Evolutionary conservation across 345 rosid genomes (phyloP).

Genomic region (Noccaea caerulescens): DNA sequence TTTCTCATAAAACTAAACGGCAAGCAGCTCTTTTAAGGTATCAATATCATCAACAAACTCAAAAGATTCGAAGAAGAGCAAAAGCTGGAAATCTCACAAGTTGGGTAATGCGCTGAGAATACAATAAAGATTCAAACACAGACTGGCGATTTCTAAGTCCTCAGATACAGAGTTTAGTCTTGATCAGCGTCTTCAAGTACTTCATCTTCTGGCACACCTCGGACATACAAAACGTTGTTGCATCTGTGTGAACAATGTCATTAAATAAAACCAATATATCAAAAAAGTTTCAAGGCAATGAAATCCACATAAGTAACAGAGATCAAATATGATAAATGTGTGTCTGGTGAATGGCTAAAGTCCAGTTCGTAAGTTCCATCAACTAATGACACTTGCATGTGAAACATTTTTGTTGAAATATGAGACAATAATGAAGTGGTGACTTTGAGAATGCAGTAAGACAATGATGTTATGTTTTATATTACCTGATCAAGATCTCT

Average conservation of each 20-base stretch:
- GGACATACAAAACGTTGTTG: no score
- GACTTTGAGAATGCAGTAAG: background rate
- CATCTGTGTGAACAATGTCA: no score
- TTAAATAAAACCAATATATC: no score
- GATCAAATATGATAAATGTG: background rate
- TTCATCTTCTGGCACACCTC: no score
- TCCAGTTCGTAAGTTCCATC: constrained; percentile 2
- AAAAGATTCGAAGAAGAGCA: background rate
- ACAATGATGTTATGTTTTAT: background rate
- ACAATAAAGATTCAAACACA: constrained; percentile 15
- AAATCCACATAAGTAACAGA: background rate
- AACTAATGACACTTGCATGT: background rate
- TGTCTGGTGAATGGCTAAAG: background rate
- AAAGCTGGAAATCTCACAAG: constrained; percentile 14
- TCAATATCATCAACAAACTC: constrained; percentile 12
- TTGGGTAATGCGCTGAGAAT: constrained; percentile 12
- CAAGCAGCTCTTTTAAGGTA: constrained; percentile 2
- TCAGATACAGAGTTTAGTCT: no score
- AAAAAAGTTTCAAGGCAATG: no score
- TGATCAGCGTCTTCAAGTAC: no score
- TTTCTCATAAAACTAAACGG: background rate
- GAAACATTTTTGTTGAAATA: no score
- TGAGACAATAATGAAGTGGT: background rate
- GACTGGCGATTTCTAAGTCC: background rate
- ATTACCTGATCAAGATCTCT: constrained; percentile 87